Percentiles rank a stretch among this genome's conserved stretches.
Conservation (phyloP, 1,284 basidiomycete genomes). For the Apiotrichum sp. region DNA sequence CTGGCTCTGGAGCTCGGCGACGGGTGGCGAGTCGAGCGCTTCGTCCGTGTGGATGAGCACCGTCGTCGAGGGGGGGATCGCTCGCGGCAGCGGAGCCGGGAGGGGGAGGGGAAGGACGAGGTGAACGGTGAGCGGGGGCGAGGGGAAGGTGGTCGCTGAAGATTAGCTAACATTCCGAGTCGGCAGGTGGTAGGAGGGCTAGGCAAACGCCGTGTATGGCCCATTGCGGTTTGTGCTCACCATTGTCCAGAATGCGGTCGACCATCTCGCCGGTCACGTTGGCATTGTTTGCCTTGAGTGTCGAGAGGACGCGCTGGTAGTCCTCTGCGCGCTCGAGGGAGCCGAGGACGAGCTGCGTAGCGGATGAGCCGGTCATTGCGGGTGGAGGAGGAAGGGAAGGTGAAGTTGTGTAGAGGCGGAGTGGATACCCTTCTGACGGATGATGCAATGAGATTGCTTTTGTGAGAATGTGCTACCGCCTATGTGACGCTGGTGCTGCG, state of each 20-base stretch:
- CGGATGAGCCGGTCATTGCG: no score
- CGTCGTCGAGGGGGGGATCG: constrained; percentile 39
- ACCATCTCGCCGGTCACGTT: constrained; percentile 45
- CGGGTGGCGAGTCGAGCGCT: neutral
- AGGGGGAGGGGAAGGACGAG: constrained; percentile 44
- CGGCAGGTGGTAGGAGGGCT: no score
- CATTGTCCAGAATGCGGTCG: constrained; percentile 44
- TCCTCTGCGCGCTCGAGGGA: constrained; percentile 43
- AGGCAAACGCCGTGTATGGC: no score
- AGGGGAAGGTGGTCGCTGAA: constrained; percentile 41
- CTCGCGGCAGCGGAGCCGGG: constrained; percentile 29
- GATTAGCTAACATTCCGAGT: no score
- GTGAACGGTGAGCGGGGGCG: constrained; percentile 36
- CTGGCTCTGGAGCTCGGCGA: constrained; percentile 19
- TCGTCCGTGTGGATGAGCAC: constrained; percentile 37
- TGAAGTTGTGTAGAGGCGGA: no score
- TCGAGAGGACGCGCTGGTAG: constrained; percentile 35
- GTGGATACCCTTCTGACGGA: no score
- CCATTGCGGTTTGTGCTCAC: constrained; percentile 22
- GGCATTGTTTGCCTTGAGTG: constrained; percentile 21
- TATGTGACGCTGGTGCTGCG: no score
- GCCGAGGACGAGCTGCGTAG: constrained; percentile 40
- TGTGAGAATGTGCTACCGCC: no score
- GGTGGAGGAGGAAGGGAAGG: no score
- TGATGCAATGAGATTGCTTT: no score